Evolutionary conservation across 2,329 filamentous ascomycete genomes (phyloP).

Genomic region (Chrysoporthe deuterocubensis): DNA sequence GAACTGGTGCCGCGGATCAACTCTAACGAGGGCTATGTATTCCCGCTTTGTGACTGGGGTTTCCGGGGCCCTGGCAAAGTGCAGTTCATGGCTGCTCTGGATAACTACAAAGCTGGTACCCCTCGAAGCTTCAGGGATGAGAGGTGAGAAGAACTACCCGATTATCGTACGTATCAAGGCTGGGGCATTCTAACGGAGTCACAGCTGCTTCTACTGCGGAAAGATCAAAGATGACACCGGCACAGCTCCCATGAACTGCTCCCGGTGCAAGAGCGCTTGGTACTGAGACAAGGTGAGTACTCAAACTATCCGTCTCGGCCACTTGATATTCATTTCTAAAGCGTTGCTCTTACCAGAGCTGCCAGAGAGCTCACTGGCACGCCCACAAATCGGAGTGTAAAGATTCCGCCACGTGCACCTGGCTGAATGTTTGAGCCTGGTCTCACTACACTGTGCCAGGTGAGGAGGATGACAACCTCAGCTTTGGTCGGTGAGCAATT

Average conservation of each 20-base stretch:
- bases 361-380: constrained; percentile 29
- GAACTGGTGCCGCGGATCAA: constrained; percentile 26
- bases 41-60: constrained; percentile 18
- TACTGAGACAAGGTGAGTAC: constrained; percentile 31
- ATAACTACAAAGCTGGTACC: constrained; percentile 31
- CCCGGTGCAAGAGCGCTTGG: constrained; percentile 28
- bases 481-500: neutral
- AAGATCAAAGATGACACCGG: constrained; percentile 29
- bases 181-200: neutral
- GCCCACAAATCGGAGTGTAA: constrained; percentile 24
- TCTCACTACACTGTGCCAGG: neutral
- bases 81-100: constrained; percentile 33
- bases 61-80: constrained; percentile 30
- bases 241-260: constrained; percentile 23
- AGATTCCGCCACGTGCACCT: neutral
- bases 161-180: neutral
- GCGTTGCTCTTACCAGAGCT: constrained; percentile 20
- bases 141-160: constrained; percentile 12
- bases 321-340: neutral
- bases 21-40: constrained; percentile 12
- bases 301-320: neutral
- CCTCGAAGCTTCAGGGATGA: constrained; percentile 30
- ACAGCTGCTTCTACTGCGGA: constrained; percentile 34
- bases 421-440: constrained; percentile 17
- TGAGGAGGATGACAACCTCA: neutral